Evolutionary conservation across 345 rosid genomes (phyloP).

Genomic region (Eucalyptus leucophloia): DNA sequence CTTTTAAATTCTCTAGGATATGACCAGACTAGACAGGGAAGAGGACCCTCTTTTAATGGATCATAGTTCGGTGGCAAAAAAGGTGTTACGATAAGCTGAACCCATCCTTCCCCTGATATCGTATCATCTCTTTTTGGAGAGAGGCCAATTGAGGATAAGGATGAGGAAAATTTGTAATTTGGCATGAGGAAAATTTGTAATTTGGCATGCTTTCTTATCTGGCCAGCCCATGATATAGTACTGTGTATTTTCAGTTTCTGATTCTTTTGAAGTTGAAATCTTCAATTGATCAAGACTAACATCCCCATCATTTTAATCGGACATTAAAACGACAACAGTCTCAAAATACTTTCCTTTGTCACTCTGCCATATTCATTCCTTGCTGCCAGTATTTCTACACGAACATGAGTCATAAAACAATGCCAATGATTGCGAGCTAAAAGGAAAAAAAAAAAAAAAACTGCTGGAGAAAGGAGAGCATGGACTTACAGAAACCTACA

Average conservation of each 20-base stretch:
- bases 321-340: conserved; percentile 83
- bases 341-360: conserved; percentile 82
- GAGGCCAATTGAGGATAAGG: conserved; percentile 90
- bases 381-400: conserved; percentile 71
- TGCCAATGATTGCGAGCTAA: background rate
- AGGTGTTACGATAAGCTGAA: conserved; percentile 83
- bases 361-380: conserved; percentile 97
- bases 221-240: conserved; percentile 81
- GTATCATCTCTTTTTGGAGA: conserved; percentile 90
- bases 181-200: conserved; percentile 64
- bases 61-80: conserved; percentile 87
- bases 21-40: conserved; percentile 92
- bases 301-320: conserved; percentile 72
- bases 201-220: conserved; percentile 60
- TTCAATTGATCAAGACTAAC: conserved; percentile 38
- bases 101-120: conserved; percentile 88
- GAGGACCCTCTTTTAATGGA: conserved; percentile 79
- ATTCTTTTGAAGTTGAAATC: too few species aligned
- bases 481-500: conserved; percentile 40
- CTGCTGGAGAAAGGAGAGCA: background rate
- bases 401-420: conserved; percentile 13
- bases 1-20: conserved; percentile 98
- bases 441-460: background rate
- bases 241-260: conserved; percentile 90
- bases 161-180: conserved; percentile 79